Conservation (phyloP, 2,329 filamentous ascomycete genomes). For the Arthrobotrys sinensis region DNA sequence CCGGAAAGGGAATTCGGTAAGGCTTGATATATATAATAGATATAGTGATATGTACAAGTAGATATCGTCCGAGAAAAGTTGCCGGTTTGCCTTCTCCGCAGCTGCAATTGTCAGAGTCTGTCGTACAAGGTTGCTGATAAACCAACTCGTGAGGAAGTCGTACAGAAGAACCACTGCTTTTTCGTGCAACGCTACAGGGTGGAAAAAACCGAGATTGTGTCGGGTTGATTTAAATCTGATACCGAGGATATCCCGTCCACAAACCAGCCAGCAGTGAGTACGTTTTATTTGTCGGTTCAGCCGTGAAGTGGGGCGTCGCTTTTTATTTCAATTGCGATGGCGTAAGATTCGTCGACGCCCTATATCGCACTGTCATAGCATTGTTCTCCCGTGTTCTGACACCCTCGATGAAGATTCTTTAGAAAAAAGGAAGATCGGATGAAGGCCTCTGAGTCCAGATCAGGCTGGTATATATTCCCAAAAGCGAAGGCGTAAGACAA, state of each 20-base stretch:
- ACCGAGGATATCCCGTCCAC: conserved; percentile 7
- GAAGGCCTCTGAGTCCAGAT: conserved; percentile 14
- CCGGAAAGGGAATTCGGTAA: conserved; percentile 22
- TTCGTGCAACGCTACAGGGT: not conserved
- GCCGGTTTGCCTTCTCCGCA: conserved; percentile 27
- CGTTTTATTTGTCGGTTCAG: conserved; percentile 24
- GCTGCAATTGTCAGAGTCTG: not conserved
- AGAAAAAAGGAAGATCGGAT: conserved; percentile 9
- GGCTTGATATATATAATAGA: conserved; percentile 16
- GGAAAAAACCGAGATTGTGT: conserved; percentile 27
- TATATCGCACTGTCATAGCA: conserved; percentile 34
- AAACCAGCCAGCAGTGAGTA: conserved; percentile 10
- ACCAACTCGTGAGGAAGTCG: conserved; percentile 27
- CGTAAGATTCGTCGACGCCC: conserved; percentile 34
- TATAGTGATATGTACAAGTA: conserved; percentile 9
- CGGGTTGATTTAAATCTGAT: conserved; percentile 35
- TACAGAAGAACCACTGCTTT: conserved; percentile 17
- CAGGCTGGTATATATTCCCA: conserved; percentile 27
- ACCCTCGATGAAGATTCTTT: conserved; percentile 22
- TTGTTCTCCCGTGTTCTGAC: conserved; percentile 30
- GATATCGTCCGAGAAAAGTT: conserved; percentile 10
- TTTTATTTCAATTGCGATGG: conserved; percentile 27
- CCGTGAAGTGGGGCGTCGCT: conserved; percentile 11
- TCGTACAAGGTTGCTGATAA: not conserved
- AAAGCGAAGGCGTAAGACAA: conserved; percentile 52